A percentile compares a stretch with the other conserved stretches of the same genome.
Evolutionary conservation across 257 asterid species (phyloP).

Genomic region (Solanum habrochaites): DNA sequence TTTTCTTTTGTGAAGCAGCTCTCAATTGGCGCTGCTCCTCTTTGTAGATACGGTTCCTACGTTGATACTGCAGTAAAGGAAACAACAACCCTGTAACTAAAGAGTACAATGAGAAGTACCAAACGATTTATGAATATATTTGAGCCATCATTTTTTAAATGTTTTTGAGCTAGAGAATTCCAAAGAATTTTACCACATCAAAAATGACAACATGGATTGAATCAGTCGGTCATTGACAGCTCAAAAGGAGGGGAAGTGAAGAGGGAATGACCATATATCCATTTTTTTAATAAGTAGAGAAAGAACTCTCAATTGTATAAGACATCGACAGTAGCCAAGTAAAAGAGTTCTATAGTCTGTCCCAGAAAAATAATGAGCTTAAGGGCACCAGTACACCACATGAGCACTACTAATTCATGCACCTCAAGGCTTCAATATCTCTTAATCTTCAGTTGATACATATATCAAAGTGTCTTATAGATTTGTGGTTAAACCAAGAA

Average conservation of each 20-base stretch:
- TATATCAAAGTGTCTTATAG: not conserved
- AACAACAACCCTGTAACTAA: not conserved
- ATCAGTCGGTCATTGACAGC: not conserved
- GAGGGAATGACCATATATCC: not conserved
- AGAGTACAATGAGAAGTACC: not conserved
- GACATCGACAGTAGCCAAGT: not conserved
- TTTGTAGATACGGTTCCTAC: conserved; percentile 90
- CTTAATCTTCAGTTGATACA: not conserved
- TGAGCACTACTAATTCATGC: not conserved
- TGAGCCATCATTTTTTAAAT: not conserved
- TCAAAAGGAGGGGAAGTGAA: not conserved
- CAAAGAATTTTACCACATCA: not conserved
- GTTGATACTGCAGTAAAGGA: conserved; percentile 51
- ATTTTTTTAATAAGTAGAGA: not conserved
- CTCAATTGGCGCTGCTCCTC: conserved; percentile 96
- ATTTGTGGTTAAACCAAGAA: not conserved
- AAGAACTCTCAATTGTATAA: not conserved
- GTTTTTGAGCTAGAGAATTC: not conserved
- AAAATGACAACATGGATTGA: not conserved
- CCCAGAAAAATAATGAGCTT: not conserved
- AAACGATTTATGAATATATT: not conserved
- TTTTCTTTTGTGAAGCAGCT: conserved; percentile 62
- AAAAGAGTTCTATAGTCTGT: not conserved
- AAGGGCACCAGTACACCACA: not conserved
- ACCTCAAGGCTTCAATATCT: not conserved